Evolutionary conservation across 1,284 basidiomycete species (phyloP).

Genomic region (Trichosporon inkin): DNA sequence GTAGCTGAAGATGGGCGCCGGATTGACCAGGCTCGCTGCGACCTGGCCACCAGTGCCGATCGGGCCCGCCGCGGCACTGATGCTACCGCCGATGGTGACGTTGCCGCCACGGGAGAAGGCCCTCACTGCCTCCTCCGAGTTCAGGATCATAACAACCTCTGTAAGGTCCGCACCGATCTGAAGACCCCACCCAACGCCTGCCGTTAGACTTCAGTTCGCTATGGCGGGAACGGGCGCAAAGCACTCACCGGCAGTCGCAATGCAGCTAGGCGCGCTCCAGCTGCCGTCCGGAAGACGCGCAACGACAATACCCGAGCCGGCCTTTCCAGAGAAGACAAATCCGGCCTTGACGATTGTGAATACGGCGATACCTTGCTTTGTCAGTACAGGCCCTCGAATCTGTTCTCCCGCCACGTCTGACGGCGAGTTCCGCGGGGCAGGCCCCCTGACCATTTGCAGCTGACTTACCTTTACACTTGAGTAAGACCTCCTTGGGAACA

Average conservation of each 20-base stretch:
- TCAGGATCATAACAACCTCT: conserved; percentile 77
- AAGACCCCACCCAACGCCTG: conserved; percentile 81
- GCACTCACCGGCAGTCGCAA: conserved; percentile 77
- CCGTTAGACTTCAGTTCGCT: not conserved
- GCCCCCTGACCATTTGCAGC: too few relatives aligned
- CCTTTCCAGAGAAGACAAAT: conserved; percentile 94
- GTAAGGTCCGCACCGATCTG: conserved; percentile 76
- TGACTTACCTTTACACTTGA: conserved; percentile 72
- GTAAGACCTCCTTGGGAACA: conserved; percentile 89
- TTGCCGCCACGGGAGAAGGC: conserved; percentile 96
- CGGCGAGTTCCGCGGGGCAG: too few relatives aligned
- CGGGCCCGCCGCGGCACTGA: conserved; percentile 81
- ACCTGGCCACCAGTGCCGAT: conserved; percentile 93
- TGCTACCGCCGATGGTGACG: conserved; percentile 81
- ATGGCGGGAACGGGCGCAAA: not conserved
- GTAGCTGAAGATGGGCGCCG: conserved; percentile 96
- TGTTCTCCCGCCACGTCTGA: too few relatives aligned
- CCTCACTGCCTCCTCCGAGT: conserved; percentile 89
- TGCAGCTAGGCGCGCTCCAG: conserved; percentile 95
- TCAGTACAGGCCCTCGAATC: not conserved
- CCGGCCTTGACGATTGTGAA: conserved; percentile 90
- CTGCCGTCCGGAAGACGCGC: conserved; percentile 91
- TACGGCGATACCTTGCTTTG: conserved; percentile 71
- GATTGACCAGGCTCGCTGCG: conserved; percentile 80
- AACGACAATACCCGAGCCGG: conserved; percentile 89